Base-by-base conservation (phyloP, 2,329 filamentous ascomycete species). In the Talaromyces piceae region DNA sequence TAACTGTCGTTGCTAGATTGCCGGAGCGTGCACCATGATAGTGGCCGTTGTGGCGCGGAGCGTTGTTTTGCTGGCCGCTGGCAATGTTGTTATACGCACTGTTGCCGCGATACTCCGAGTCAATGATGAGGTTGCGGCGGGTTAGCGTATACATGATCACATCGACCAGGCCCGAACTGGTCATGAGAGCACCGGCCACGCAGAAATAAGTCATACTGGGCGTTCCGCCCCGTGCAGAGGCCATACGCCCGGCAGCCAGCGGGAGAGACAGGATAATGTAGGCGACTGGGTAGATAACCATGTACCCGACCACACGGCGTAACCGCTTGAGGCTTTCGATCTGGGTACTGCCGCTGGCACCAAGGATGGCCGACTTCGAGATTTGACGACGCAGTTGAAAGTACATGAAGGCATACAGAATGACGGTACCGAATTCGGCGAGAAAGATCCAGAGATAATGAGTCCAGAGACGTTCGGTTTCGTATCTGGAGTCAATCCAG, bases 241-340 rank as follows among this genome's bases (percentile, higher is more conserved):
- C 64, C 71, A 73, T 73, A 39, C 71, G 69, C 23, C 69, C 71
- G 2, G 70, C 71, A 2, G 81, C 82, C 6, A 80, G 73, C 1
- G 85, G 84, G 23, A 89, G 73, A 51, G 84, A 86, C 37, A 81
- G 57, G 11, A 83, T 67, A 3, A 79, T 78, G 61, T 87, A 87
- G 9, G 68, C 71, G 11, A 76, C 61, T 1, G 71, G 71, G 50
- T 73, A 74, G 52, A 73, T 71, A 43, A 73, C 67, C 71, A 74
- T 74, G 64, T 73, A 73, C 33, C 68, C 66, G 46, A 72, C 68
- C 1, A 73, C 71, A 18, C 71, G 69, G n/a, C 65, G 66, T 6
- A 73, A 58, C 9, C 67, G 69, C 51, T 63, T 63, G 13, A 72
- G 57, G 54, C 67, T 68, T 33, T 70, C 64, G 20, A 59, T 61